These are phyloP conservation scores for Alliaria petiolata DNA, from an alignment of 345 rosid genomes.

Conservation along the genomic window DNA sequence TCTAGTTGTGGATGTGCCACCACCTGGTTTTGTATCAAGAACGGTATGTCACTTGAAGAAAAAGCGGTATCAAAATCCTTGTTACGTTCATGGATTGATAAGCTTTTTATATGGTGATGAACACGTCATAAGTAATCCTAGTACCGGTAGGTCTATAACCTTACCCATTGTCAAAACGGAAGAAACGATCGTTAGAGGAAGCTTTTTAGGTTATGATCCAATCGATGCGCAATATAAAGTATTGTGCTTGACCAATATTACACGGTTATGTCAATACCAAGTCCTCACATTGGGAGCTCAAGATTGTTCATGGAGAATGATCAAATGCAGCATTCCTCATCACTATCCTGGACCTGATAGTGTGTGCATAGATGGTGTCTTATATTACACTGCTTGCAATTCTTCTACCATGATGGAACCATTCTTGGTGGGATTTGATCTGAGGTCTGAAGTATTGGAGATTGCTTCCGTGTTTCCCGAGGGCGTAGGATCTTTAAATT, in stretches of 20 bases:
- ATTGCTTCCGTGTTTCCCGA: not conserved
- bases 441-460: not conserved
- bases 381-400: not conserved
- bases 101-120: not conserved
- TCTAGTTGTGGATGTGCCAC: no score
- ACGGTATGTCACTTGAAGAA: not conserved
- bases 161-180: conserved; percentile 33
- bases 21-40: not conserved
- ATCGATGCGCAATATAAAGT: not conserved
- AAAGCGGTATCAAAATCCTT: not conserved
- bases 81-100: not conserved
- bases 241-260: not conserved
- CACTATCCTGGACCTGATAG: not conserved
- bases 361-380: no score
- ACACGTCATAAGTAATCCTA: not conserved
- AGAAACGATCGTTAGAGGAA: not conserved
- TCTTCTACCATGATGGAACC: not conserved
- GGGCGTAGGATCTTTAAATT: not conserved
- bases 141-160: conserved; percentile 33
- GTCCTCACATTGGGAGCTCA: not conserved
- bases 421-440: not conserved
- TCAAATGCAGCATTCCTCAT: not conserved
- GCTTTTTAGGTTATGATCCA: conserved; percentile 12
- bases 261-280: no score
- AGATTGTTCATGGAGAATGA: not conserved